Evolutionary conservation across 75 land plant species (phyloP), one percentile per base, ranked within the genome.

Genomic region (Cupressus sempervirens): DNA sequence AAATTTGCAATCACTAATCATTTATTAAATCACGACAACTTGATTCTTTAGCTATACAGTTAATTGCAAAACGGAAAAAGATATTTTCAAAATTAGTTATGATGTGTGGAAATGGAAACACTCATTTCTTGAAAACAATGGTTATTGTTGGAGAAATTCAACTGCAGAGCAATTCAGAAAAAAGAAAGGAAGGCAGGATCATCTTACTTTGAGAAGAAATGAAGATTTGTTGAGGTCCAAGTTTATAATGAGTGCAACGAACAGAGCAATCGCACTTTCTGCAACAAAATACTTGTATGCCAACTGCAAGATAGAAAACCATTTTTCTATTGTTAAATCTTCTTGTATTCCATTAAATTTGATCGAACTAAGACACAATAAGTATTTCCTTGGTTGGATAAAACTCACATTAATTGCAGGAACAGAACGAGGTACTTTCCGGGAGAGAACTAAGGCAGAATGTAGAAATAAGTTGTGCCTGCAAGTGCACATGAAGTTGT

Each of bases 381-480:
- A 43, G 4, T 48, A 18, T 8, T 56, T 56, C 7, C 23, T 30
- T 35, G 16, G 2, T 23, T 18, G 18, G 11, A 29, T 6, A 45
- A 79, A 80, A 52, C 88, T 86, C 82, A 95, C 97, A 86, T 92
- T 95, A 68, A 95, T 91, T 87, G 94, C 96, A 36, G 87, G 88
- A 12, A 89, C 89, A 0, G 96, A 91, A 26, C 76, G 93, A 18
- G 98, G 92, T 32, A 90, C 87, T 65, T 93, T 94, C 82, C 99
- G 84, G 0, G 98, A 93, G 1, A 96, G 94, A 70, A 97, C 98
- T 32, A 97, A 90, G 70, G 98, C 98, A 6, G 99, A 97, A 76
- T 97, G 99, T 14, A 97, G 90, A 74, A 94, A 97, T 3, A 97
- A 86, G 86, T 96, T 96, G 88, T 97, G 99, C 89, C 96, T 95